Evolutionary conservation across 768 basidiomycete genomes (phyloP), one percentile per base, ranked within the genome.

Genomic region (Tylopilus subfusipes): DNA sequence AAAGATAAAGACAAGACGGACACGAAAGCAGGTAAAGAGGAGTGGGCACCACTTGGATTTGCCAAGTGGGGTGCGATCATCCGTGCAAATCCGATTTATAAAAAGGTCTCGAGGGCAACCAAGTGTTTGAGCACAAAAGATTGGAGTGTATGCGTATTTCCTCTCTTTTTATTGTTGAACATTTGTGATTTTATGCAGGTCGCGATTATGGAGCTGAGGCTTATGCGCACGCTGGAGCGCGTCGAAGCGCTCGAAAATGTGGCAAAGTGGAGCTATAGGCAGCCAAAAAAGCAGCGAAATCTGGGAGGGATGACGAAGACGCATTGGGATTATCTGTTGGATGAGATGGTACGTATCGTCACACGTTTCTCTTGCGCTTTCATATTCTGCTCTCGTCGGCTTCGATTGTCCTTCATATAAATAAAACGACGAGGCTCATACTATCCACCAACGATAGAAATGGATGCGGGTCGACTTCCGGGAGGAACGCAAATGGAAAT

Each of bases 381-480:
- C 7, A 13, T 42, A 19, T 53, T 22, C 44, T 39, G 18, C 36
- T 40, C 24, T 43, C 14, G 46, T 34, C 47, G 34, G n/a, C 38
- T 39, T 39, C 24, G 33, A 22, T 25, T 39, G 8, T 53, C 31
- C 22, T 34, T 48, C 39, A 30, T 46, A 19, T 22, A 13, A 38
- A 43, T 42, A 30, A 42, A 14, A 22, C 42, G 25, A 42, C 0
- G 25, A 36, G 14, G 24, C 65, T 68, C 42, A 63, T 48, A 44
- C n/a, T 22, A 33, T 42, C 44, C 48, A 44, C 57, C 33, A 16
- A 52, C 21, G 36, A 47, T 60, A 94, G 95, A 92, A 88, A 82
- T 99, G 97, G 97, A 88, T 99, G 83, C 88, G 92, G 25, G 82
- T 82, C 34, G 97, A 99, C 68, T 98, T 97, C 61, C 85, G 90